Conservation (phyloP, 140 eudicot species). For the Senecio squalidus region DNA sequence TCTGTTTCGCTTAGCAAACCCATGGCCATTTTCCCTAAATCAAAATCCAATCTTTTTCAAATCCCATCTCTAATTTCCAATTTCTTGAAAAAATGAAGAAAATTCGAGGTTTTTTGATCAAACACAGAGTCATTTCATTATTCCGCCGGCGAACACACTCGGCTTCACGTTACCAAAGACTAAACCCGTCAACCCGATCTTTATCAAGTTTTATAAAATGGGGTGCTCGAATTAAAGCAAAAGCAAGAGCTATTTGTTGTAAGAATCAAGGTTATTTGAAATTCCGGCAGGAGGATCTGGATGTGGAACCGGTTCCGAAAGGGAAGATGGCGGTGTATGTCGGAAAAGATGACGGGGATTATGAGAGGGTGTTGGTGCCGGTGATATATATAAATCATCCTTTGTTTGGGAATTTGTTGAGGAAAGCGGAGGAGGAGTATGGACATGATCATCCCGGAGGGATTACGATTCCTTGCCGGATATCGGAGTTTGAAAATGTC, state of each 20-base stretch:
- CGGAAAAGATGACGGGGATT: slow-evolving; percentile 56
- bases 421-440: slow-evolving; percentile 61
- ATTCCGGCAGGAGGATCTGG: slow-evolving; percentile 33
- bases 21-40: slow-evolving; percentile 65
- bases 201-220: slow-evolving; percentile 28
- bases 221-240: slow-evolving; percentile 40
- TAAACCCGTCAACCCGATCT: slow-evolving; percentile 13
- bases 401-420: slow-evolving; percentile 57
- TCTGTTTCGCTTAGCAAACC: slow-evolving; percentile 51
- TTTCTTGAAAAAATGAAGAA: slow-evolving; percentile 33
- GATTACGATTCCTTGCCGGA: slow-evolving; percentile 77
- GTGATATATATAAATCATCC: slow-evolving; percentile 83
- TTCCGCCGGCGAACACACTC: slow-evolving; percentile 42
- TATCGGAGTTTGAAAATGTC: slow-evolving; percentile 74
- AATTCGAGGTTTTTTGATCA: slow-evolving; percentile 52
- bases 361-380: slow-evolving; percentile 68
- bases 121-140: slow-evolving; percentile 39
- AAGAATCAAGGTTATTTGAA: slow-evolving; percentile 34
- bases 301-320: slow-evolving; percentile 47
- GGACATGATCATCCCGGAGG: slow-evolving; percentile 83
- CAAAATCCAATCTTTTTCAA: background rate
- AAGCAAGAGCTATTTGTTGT: slow-evolving; percentile 39
- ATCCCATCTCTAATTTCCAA: slow-evolving; percentile 3
- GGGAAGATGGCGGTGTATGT: slow-evolving; percentile 82
- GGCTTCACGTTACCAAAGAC: slow-evolving; percentile 19